Evolutionary conservation across 1,139 yeast species (phyloP), one percentile per base, ranked within the genome.

Genomic region (Taphrina confusa): DNA sequence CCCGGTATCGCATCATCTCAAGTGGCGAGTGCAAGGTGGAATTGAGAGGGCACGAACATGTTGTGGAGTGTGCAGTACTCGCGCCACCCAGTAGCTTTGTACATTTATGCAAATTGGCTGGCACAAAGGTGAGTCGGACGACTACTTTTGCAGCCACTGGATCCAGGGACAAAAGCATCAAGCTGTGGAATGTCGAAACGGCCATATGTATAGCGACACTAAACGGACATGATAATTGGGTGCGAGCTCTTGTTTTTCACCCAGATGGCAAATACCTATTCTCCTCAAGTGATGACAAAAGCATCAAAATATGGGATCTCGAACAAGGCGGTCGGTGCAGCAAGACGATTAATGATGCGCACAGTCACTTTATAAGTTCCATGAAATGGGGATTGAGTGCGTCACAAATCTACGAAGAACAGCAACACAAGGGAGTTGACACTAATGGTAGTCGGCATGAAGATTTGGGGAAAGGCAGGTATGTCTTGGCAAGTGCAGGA

Each of bases 211-310:
- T 90, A 1, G 76, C 80, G 20, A 74, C 78, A 45, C 74, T 85
- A 61, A 69, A 72, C 12, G 97, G 95, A 1, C 97, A 91, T 72
- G 82, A 83, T 61, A 87, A 95, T 16, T 91, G 97, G 97, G 87
- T 91, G 0, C 82, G 87, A 64, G 80, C 83, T 9, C 69, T 89
- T 16, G 76, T 76, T 8, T 75, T 87, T 54, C 96, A 88, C 71
- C 95, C 95, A 0, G 83, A 81, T 66, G 95, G 95, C 0, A 77
- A 82, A 58, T 83, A 80, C 66, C 71, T 91, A 23, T 76, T 87
- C 46, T 83, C 90, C 61, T 86, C 87, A 14, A 79, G 92, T 25
- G 96, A 91, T 71, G 97, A 91, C 71, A 83, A 84, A 65, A 76
- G 83, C 1, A 80, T 91, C 37, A 80, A 83, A 63, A 74, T 88